Evolutionary conservation across 2,329 filamentous ascomycete species (phyloP).

Genomic region (Aspergillus eucalypticola): DNA sequence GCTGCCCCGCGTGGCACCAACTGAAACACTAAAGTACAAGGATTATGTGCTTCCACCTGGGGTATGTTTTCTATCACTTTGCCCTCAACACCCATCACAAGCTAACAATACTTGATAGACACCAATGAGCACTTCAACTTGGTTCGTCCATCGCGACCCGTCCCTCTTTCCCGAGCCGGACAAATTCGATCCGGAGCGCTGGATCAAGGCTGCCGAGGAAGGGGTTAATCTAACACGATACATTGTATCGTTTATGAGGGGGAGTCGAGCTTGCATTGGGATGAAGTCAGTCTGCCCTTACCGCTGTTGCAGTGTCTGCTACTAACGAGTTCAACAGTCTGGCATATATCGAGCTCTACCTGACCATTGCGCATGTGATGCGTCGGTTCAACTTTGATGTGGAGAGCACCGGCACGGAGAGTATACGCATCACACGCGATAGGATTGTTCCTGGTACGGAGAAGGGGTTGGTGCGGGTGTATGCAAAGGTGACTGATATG

Average conservation of each 20-base stretch:
- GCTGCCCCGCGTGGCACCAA: slow-evolving; percentile 12
- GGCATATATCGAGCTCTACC: slow-evolving; percentile 34
- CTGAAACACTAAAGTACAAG: slow-evolving; percentile 10
- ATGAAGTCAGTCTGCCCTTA: slow-evolving; percentile 23
- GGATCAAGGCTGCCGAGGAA: slow-evolving; percentile 21
- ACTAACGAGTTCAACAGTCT: slow-evolving; percentile 20
- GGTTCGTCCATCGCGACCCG: slow-evolving; percentile 27
- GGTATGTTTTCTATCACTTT: slow-evolving; percentile 14
- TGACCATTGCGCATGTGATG: slow-evolving; percentile 27
- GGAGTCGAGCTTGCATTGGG: slow-evolving; percentile 27
- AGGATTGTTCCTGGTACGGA: slow-evolving; percentile 3
- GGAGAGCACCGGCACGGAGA: slow-evolving; percentile 27
- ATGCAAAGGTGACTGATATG: slow-evolving; percentile 1
- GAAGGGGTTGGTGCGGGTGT: background rate
- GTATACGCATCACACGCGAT: slow-evolving; percentile 27
- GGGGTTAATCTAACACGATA: slow-evolving; percentile 24
- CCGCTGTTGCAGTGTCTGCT: background rate
- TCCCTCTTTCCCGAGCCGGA: slow-evolving; percentile 28
- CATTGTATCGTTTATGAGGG: slow-evolving; percentile 28
- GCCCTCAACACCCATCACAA: background rate
- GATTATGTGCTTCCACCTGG: slow-evolving; percentile 28
- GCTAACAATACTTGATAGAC: slow-evolving; percentile 18
- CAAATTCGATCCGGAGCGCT: slow-evolving; percentile 30
- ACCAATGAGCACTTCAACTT: slow-evolving; percentile 37
- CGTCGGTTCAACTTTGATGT: slow-evolving; percentile 30